Conservation (phyloP, 371 early-diverging fungal species). For the Rhizopus stolonifer region DNA sequence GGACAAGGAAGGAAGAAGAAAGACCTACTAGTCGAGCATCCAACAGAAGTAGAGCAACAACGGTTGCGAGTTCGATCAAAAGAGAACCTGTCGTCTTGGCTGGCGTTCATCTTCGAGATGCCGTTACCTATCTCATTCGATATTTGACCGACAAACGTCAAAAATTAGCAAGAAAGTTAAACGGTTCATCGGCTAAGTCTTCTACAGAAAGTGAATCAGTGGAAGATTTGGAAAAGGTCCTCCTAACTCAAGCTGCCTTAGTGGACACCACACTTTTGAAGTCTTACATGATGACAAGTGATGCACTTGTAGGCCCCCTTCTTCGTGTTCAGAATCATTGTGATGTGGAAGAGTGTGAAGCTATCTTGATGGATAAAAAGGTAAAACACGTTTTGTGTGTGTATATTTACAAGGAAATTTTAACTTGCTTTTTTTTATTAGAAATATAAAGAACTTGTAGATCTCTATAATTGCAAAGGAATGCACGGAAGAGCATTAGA, state of each 20-base stretch:
- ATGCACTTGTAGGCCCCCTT: conserved; percentile 47
- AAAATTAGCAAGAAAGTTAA: conserved; percentile 52
- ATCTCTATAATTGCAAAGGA: conserved; percentile 87
- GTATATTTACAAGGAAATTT: neutral
- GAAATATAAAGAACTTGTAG: conserved; percentile 85
- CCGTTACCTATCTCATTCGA: conserved; percentile 63
- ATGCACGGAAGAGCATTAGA: conserved; percentile 85
- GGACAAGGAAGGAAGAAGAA: conserved; percentile 1
- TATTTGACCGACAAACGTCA: conserved; percentile 74
- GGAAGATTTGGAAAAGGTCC: conserved; percentile 45
- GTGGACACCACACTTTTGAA: conserved; percentile 91
- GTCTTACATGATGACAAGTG: conserved; percentile 38
- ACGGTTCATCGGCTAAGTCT: conserved; percentile 12
- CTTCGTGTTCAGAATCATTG: conserved; percentile 87
- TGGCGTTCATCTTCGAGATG: conserved; percentile 56
- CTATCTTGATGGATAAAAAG: conserved; percentile 70
- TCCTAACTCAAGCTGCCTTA: conserved; percentile 59
- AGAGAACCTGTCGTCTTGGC: conserved; percentile 34
- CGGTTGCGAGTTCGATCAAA: conserved; percentile 23
- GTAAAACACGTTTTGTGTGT: too few relatives aligned
- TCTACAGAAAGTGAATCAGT: conserved; percentile 8
- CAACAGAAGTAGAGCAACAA: conserved; percentile 28
- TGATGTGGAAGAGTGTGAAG: conserved; percentile 80
- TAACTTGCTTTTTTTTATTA: conserved; percentile 7
- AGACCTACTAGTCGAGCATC: conserved; percentile 39